Evolutionary conservation across 2,329 filamentous ascomycete species (phyloP), one percentile per base, ranked within the genome.

Genomic region (Diaporthe citrichinensis): DNA sequence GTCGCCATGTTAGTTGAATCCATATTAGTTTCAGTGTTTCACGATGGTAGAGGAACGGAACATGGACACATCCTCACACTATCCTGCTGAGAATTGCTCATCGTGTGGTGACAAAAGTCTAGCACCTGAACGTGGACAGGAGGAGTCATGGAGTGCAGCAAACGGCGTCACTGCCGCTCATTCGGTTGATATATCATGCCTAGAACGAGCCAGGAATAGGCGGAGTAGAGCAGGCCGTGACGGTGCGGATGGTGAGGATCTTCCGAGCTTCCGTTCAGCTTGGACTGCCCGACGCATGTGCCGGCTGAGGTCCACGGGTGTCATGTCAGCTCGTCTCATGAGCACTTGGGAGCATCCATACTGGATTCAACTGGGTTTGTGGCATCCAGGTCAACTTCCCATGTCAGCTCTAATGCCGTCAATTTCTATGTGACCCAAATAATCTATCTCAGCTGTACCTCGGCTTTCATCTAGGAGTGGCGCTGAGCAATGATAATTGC

Each of bases 181-280:
- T 10, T 25, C 20, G 9, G 14, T 28, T 28, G 2, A 65, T 8
- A 0, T 41, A 17, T 46, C 7, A 7, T 65, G n/a, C 15, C 25
- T 3, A 31, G 9, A 8, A 31, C 23, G 25, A 14, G 17, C 28
- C 41, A n/a, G 10, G 41, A 23, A 7, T 4, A 36, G 23, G 20
- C 14, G 4, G 28, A 25, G 28, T 15, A 25, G 5, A 51, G 44
- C 41, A 34, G 23, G 7, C 12, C 8, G 31, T 53, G 20, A 17
- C 15, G 34, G 44, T 31, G 44, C 44, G 62, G 62, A 36, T 68
- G 41, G 12, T 25, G 62, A 15, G 14, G 28, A 51, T 25, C 31
- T 51, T 68, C 62, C 62, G 62, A 68, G 12, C 62, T 68, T 68
- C 62, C 62, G 62, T 36, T 15, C 20, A n/a, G 31, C 6, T 68